Conservation (phyloP, 2,329 filamentous ascomycete genomes). For the Sporothrix curviconia region DNA sequence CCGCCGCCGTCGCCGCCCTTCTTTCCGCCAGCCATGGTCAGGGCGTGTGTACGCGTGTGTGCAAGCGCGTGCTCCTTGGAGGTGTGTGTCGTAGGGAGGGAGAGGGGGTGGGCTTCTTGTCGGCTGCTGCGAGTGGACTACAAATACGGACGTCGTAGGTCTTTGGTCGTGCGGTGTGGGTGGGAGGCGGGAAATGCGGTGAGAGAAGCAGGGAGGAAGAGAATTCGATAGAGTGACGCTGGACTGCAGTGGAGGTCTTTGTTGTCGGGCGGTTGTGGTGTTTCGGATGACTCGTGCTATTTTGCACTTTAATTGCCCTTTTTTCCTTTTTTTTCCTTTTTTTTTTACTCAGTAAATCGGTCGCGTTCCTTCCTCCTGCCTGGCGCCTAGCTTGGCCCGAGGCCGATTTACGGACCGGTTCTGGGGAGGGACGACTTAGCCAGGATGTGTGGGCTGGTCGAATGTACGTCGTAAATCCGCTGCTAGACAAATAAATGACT, state of each 20-base stretch:
- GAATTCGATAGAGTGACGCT: not conserved
- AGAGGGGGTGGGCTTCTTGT: not conserved
- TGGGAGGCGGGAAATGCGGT: not conserved
- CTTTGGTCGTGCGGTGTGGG: not conserved
- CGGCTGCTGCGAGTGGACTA: not conserved
- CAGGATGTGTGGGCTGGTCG: not conserved
- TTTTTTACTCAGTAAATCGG: too few relatives aligned
- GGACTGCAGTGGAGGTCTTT: too few relatives aligned
- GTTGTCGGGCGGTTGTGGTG: not conserved
- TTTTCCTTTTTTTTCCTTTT: not conserved
- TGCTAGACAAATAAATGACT: not conserved
- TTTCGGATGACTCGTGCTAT: not conserved
- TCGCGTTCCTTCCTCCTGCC: not conserved
- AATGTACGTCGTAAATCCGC: not conserved
- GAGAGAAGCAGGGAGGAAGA: not conserved
- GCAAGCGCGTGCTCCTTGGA: not conserved
- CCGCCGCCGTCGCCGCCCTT: constrained; percentile 70
- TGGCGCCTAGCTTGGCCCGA: not conserved
- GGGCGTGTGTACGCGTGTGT: not conserved
- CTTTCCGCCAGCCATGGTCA: constrained; percentile 66
- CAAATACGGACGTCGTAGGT: not conserved
- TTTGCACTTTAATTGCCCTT: not conserved
- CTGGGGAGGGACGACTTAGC: too few relatives aligned
- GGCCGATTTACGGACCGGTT: not conserved
- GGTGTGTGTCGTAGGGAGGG: too few relatives aligned